Evolutionary conservation across 352 stramenopile genomes (phyloP).

Genomic region (Sclerospora graminicola): DNA sequence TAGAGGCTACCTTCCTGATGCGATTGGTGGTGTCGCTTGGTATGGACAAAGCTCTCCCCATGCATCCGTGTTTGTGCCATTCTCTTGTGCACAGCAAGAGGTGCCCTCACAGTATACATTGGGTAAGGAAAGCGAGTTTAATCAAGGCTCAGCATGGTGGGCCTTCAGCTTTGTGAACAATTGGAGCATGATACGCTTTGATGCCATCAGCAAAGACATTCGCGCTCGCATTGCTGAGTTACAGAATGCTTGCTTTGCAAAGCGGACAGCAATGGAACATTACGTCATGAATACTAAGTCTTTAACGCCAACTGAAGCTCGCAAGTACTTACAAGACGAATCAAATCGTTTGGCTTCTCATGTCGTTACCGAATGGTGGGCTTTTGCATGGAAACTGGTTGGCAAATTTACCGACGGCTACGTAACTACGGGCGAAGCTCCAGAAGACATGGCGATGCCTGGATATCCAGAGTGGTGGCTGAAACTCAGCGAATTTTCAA

Average conservation of each 20-base stretch:
- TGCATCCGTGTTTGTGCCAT: conserved; percentile 62
- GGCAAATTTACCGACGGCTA: conserved; percentile 70
- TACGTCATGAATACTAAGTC: conserved; percentile 10
- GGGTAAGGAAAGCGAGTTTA: conserved; percentile 69
- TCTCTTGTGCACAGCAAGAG: conserved; percentile 46
- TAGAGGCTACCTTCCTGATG: conserved; percentile 29
- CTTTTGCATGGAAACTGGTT: conserved; percentile 55
- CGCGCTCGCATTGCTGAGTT: conserved; percentile 24
- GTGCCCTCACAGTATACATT: conserved; percentile 42
- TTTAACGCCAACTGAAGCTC: conserved; percentile 5
- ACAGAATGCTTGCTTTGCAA: conserved; percentile 30
- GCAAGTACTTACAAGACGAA: conserved; percentile 26
- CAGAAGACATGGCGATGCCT: conserved; percentile 38
- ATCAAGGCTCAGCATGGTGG: conserved; percentile 59
- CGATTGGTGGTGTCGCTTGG: conserved; percentile 48
- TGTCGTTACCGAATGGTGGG: conserved; percentile 58
- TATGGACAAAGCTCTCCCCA: conserved; percentile 59
- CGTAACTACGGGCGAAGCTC: conserved; percentile 55
- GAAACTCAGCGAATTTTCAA: conserved; percentile 40
- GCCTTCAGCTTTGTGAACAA: conserved; percentile 85
- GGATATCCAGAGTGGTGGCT: conserved; percentile 71
- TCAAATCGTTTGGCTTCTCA: conserved; percentile 41
- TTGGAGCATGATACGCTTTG: conserved; percentile 74
- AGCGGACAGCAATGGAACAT: conserved; percentile 16
- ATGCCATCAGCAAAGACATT: conserved; percentile 62